phyloP scores from a whole-genome alignment of 106 monocot genomes.

The Narthecium ossifragum region DNA sequence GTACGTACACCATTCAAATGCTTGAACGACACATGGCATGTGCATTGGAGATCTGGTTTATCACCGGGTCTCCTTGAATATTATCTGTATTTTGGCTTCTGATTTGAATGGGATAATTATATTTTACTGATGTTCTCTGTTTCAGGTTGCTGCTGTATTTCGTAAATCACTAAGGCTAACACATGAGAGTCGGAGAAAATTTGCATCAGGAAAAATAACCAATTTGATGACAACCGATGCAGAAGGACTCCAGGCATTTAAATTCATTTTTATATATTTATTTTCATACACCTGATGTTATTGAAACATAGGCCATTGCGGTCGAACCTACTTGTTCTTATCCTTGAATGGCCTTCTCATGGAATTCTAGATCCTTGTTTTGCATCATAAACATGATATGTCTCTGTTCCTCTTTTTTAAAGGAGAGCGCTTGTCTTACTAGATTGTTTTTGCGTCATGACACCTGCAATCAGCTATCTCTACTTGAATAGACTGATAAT shows the following conservation, averaged over 20 bases:
- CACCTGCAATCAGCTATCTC: no score
- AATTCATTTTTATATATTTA: not conserved
- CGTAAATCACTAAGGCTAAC: constrained; percentile 88
- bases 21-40: no score
- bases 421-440: not conserved
- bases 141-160: constrained; percentile 92
- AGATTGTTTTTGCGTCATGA: no score
- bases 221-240: constrained; percentile 97
- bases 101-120: not conserved
- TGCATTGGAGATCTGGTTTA: no score
- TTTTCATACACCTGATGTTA: not conserved
- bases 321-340: not conserved
- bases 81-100: not conserved
- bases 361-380: not conserved
- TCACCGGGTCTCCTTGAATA: not conserved
- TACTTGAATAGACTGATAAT: no score
- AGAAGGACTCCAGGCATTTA: constrained; percentile 70
- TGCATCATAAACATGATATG: no score
- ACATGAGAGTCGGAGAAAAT: constrained; percentile 65
- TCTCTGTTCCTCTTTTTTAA: no score
- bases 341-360: not conserved
- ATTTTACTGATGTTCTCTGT: not conserved
- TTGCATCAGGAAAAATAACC: constrained; percentile 91
- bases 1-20: no score
- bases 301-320: no score